A percentile compares a stretch with the other conserved stretches of the same genome.
Conservation (phyloP, 768 basidiomycete species). For the Paxillus ammoniavirescens region DNA sequence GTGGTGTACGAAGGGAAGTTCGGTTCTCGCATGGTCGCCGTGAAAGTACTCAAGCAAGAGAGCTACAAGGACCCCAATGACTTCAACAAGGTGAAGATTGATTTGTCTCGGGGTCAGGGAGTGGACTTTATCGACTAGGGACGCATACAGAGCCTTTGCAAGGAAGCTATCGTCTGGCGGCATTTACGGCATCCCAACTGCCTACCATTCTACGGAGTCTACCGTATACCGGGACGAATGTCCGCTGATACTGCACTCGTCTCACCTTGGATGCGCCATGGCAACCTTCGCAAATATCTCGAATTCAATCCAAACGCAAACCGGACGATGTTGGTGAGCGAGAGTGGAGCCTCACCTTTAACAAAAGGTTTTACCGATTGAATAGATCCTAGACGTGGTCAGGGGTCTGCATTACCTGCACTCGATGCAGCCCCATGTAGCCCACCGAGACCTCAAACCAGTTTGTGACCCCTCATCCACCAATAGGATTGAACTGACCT, state of each 20-base stretch:
- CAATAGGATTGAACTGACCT: constrained; percentile 1
- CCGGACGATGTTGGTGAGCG: constrained; percentile 33
- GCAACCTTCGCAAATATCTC: constrained; percentile 28
- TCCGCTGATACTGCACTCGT: constrained; percentile 28
- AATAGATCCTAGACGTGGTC: constrained; percentile 42
- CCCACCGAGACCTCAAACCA: constrained; percentile 31
- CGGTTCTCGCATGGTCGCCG: constrained; percentile 24
- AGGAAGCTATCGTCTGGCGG: constrained; percentile 35
- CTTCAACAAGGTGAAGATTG: constrained; percentile 18
- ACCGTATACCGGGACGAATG: constrained; percentile 10
- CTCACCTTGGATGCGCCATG: constrained; percentile 40
- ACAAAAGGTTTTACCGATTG: background rate
- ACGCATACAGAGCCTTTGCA: constrained; percentile 19
- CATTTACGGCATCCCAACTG: constrained; percentile 35
- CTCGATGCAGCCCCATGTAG: constrained; percentile 36
- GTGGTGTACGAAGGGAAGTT: constrained; percentile 16
- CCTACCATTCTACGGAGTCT: constrained; percentile 36
- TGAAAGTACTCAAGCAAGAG: constrained; percentile 16
- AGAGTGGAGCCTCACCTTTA: constrained; percentile 4
- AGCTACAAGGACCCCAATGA: background rate
- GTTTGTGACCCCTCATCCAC: constrained; percentile 12
- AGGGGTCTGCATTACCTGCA: constrained; percentile 45
- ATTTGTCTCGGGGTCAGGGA: background rate
- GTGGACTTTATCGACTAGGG: background rate
- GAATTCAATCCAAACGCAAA: constrained; percentile 17